Percentiles rank a stretch among this genome's conserved stretches.
These are phyloP conservation scores for Aspergillus melleus DNA, from an alignment of 2,329 filamentous ascomycete species.

Conservation along the genomic window DNA sequence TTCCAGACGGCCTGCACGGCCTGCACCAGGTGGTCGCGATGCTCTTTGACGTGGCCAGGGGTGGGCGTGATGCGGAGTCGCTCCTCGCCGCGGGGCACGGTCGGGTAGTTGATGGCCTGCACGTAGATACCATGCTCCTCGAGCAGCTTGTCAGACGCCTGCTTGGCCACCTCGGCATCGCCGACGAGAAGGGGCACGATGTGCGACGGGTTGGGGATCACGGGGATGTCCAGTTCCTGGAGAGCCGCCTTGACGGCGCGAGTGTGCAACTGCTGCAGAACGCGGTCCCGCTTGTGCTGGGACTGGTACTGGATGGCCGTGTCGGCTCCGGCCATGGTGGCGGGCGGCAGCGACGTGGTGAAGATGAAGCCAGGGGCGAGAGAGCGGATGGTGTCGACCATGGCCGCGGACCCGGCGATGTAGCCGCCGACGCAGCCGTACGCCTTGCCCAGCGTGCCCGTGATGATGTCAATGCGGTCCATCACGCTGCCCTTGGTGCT, in stretches of 20 bases:
- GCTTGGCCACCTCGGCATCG: constrained; percentile 88
- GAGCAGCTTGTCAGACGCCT: constrained; percentile 87
- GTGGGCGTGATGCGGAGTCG: constrained; percentile 94
- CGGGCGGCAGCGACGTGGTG: constrained; percentile 92
- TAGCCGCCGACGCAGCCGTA: constrained; percentile 98
- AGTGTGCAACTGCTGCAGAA: constrained; percentile 93
- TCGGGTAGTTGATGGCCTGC: constrained; percentile 98
- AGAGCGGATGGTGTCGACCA: constrained; percentile 91
- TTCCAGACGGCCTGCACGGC: constrained; percentile 87
- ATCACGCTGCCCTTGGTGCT: constrained; percentile 72
- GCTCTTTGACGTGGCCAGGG: constrained; percentile 82
- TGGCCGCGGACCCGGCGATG: constrained; percentile 82
- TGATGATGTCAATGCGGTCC: constrained; percentile 97
- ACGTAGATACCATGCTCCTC: constrained; percentile 93
- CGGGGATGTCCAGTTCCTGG: constrained; percentile 78
- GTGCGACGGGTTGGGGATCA: constrained; percentile 96
- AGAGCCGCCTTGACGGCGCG: constrained; percentile 88
- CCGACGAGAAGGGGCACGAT: constrained; percentile 94
- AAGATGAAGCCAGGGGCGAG: constrained; percentile 98
- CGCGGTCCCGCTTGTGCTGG: constrained; percentile 78
- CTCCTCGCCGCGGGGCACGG: constrained; percentile 96
- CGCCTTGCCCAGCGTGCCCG: constrained; percentile 93
- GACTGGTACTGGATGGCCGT: constrained; percentile 94
- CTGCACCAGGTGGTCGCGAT: constrained; percentile 79
- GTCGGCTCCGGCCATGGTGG: constrained; percentile 92